Evolutionary conservation across 306 rosid species (phyloP), one percentile per base, ranked within the genome.

Genomic region (Sphenostylis stenocarpa): DNA sequence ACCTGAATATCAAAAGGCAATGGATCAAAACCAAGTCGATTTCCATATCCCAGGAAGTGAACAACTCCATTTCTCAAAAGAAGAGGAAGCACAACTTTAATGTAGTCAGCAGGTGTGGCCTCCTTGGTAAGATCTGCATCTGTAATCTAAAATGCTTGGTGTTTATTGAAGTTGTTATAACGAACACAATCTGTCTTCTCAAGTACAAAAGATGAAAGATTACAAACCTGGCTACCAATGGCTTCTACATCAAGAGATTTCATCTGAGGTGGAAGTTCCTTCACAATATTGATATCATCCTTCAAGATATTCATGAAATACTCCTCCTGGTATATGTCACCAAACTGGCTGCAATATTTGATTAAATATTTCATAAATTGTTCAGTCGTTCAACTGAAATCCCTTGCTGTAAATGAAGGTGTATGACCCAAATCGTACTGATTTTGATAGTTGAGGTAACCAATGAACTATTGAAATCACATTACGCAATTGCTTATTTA

Each of bases 1-100:
- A 95, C 99, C 97, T 95, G 99, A 89, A 92, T 90, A 47, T 88
- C 79, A 36, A 76, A 66, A 77, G 97, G 96, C 29, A 95, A 33
- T 11, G 92, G 91, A 89, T 95, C 97, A 82, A 95, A 95, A 57
- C 99, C 99, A 23, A 95, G 94, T 72, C 99, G 90, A 79, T 95
- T 92, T 70, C 96, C 99, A 72, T 77, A 95, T 80, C 99, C 99
- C 7, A 92, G 92, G 68, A 95, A 87, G 86, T 90, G 97, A 83
- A 89, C 93, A 52, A 95, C 72, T 82, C 92, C 74, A 78, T 90
- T 89, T 71, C 76, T 82, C 84, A 76, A 62, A 53, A 95, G 97
- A 62, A 86, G 75, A 47, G 97, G 99, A 73, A 92, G 96, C 49
- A 83, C 88, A 61, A 65, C 76, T 84, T 76, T 86, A 7, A 85